Evolutionary conservation across 371 early-diverging fungal genomes (phyloP).

Genomic region (Haplosporangium sp.): DNA sequence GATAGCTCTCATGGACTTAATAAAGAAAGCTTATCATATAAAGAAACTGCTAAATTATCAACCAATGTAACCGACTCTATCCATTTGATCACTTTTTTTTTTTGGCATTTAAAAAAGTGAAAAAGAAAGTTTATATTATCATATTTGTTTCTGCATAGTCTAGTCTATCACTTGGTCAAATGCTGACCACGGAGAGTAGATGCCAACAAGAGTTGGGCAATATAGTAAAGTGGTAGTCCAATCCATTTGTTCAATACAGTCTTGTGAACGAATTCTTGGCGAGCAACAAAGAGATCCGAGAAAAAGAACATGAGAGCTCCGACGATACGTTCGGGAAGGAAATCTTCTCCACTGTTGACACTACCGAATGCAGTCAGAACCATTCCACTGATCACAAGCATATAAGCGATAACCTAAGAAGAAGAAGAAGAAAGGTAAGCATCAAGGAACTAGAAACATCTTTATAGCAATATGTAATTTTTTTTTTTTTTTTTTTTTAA

Average conservation of each 20-base stretch:
- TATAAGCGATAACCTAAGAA: conserved; percentile 44
- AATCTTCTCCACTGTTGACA: conserved; percentile 24
- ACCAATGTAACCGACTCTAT: too few species aligned
- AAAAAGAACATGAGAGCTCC: conserved; percentile 53
- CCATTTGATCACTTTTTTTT: too few species aligned
- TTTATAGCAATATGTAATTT: neutral
- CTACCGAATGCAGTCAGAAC: conserved; percentile 50
- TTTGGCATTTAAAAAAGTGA: too few species aligned
- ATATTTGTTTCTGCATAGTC: neutral
- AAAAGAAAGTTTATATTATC: neutral
- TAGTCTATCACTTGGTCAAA: neutral
- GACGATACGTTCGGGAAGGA: conserved; percentile 44
- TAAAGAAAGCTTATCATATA: neutral
- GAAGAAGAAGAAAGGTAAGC: neutral
- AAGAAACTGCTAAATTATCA: neutral
- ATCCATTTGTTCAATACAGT: conserved; percentile 50
- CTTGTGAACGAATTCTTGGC: conserved; percentile 51
- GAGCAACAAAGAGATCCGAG: conserved; percentile 53
- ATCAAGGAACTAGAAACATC: neutral
- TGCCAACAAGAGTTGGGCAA: conserved; percentile 43
- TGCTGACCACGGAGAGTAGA: conserved; percentile 47
- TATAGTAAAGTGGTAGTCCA: conserved; percentile 50
- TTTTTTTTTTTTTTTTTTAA: neutral
- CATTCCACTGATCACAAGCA: conserved; percentile 51
- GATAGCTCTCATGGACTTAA: neutral